Evolutionary conservation across 2,329 filamentous ascomycete species (phyloP).

Genomic region (Teratosphaeria gauchensis): DNA sequence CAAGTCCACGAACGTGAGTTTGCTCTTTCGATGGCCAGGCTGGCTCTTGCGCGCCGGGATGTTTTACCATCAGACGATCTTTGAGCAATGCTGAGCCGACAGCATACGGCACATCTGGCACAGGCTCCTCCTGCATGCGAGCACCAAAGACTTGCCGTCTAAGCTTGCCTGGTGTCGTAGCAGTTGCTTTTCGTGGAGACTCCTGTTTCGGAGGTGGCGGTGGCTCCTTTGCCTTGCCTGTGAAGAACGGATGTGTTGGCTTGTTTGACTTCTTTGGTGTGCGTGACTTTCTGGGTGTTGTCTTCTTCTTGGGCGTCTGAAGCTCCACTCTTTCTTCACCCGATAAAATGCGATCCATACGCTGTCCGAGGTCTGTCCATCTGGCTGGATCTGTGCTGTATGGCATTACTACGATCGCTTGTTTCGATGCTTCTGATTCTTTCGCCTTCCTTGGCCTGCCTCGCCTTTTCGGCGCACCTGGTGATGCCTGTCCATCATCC

Average conservation of each 20-base stretch:
- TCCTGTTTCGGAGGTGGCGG: conserved; percentile 18
- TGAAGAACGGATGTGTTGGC: conserved; percentile 59
- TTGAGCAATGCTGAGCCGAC: conserved; percentile 21
- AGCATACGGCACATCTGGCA: conserved; percentile 12
- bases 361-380: conserved; percentile 44
- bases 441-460: conserved; percentile 21
- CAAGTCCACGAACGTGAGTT: conserved; percentile 50
- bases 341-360: conserved; percentile 54
- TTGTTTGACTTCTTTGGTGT: conserved; percentile 19
- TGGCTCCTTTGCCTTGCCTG: conserved; percentile 39
- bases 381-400: conserved; percentile 5
- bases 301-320: conserved; percentile 12
- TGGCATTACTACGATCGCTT: conserved; percentile 14
- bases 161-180: conserved; percentile 40
- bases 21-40: conserved; percentile 62
- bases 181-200: conserved; percentile 26
- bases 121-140: conserved; percentile 5
- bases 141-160: conserved; percentile 19
- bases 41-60: conserved; percentile 57
- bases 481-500: conserved; percentile 3
- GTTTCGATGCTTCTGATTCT: conserved; percentile 6
- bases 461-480: conserved; percentile 17
- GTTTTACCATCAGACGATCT: conserved; percentile 38
- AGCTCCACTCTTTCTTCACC: conserved; percentile 18
- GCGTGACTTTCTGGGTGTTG: conserved; percentile 12